Percentiles rank a stretch among this genome's conserved stretches.
Conservation (phyloP, 805 yeast genomes). For the Wickerhamiella dianesei region DNA sequence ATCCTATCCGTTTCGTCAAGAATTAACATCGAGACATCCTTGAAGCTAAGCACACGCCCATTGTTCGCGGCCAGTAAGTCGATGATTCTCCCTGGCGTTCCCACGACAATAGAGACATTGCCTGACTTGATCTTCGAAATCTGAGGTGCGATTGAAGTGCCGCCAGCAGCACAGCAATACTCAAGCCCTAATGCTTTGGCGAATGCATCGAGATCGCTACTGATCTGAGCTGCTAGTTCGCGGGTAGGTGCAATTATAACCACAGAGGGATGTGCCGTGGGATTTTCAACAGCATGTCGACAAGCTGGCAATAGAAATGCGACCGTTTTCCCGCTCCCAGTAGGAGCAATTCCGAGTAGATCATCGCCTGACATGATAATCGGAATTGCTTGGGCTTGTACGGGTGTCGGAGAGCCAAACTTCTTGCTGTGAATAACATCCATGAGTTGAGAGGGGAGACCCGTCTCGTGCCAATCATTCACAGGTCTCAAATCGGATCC, state of each 20-base stretch:
- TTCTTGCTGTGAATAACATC: constrained; percentile 38
- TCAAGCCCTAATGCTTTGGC: constrained; percentile 40
- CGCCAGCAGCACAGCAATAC: constrained; percentile 64
- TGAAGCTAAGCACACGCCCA: constrained; percentile 59
- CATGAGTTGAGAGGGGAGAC: constrained; percentile 49
- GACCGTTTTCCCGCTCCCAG: constrained; percentile 93
- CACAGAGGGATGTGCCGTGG: constrained; percentile 51
- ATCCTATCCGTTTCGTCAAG: constrained; percentile 93
- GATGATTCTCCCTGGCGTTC: constrained; percentile 91
- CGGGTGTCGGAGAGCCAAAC: constrained; percentile 62
- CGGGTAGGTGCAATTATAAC: constrained; percentile 81
- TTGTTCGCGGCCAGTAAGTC: constrained; percentile 73
- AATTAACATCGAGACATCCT: constrained; percentile 65
- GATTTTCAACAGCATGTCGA: constrained; percentile 69
- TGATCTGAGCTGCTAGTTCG: constrained; percentile 77
- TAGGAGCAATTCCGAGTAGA: constrained; percentile 85
- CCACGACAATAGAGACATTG: constrained; percentile 70
- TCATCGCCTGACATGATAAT: constrained; percentile 83
- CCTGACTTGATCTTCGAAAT: constrained; percentile 57
- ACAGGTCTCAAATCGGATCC: constrained; percentile 65
- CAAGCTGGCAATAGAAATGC: constrained; percentile 76
- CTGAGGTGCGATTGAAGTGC: constrained; percentile 68
- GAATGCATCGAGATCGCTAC: constrained; percentile 50
- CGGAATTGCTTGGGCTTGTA: constrained; percentile 85
- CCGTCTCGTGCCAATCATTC: constrained; percentile 66